These are phyloP conservation scores for Moesziomyces sp. DNA, from an alignment of 1,284 basidiomycete species.

Conservation along the genomic window DNA sequence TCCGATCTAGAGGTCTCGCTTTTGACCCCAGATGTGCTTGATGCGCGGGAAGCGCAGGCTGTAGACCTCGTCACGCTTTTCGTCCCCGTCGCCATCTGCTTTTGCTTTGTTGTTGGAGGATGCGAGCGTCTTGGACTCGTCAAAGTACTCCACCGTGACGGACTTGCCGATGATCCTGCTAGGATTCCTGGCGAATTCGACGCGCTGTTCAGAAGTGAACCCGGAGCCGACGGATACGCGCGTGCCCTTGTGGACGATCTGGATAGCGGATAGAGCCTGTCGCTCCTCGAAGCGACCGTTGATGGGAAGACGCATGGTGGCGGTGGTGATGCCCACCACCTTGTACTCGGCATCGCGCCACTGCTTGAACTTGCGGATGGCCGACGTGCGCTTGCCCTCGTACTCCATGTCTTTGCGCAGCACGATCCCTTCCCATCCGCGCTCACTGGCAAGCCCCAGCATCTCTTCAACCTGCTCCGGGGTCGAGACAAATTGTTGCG, in stretches of 20 bases:
- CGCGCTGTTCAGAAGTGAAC: constrained; percentile 44
- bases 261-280: constrained; percentile 38
- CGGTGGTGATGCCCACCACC: constrained; percentile 30
- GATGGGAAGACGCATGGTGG: constrained; percentile 50
- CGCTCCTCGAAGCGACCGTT: constrained; percentile 43
- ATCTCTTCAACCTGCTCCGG: constrained; percentile 17
- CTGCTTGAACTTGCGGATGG: constrained; percentile 52
- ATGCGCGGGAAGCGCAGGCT: constrained; percentile 57
- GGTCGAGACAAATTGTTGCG: constrained; percentile 26
- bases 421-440: constrained; percentile 56
- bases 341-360: constrained; percentile 57
- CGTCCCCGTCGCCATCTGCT: background rate
- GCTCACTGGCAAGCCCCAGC: constrained; percentile 19
- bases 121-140: constrained; percentile 25
- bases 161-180: constrained; percentile 43
- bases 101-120: background rate
- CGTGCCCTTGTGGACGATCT: constrained; percentile 44
- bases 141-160: constrained; percentile 55
- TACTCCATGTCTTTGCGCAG: constrained; percentile 45
- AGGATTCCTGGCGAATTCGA: constrained; percentile 46
- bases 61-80: constrained; percentile 7
- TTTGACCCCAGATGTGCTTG: constrained; percentile 46
- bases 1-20: constrained; percentile 30
- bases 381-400: constrained; percentile 49
- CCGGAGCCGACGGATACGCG: constrained; percentile 53